Percentiles rank a stretch among this genome's conserved stretches.
These are phyloP conservation scores for Breviolum minutum DNA, from an alignment of 73 alveolate genomes.

Conservation along the genomic window DNA sequence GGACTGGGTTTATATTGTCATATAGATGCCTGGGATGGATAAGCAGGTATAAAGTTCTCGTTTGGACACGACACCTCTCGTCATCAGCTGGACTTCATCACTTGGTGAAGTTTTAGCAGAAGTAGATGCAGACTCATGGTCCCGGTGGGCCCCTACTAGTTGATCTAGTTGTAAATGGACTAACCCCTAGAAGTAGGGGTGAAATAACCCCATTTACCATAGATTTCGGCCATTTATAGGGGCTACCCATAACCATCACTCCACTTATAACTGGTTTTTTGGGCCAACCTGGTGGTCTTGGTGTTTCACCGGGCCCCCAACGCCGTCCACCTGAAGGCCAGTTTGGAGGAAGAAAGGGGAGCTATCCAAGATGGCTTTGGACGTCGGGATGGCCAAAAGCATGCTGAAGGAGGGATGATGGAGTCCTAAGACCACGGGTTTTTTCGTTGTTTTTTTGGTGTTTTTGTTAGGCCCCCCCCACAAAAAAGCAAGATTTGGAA, in stretches of 20 bases:
- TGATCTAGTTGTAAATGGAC: no score
- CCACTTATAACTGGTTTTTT: no score
- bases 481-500: background rate
- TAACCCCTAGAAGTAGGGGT: no score
- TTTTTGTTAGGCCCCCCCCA: background rate
- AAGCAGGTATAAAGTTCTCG: background rate
- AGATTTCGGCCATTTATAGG: no score
- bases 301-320: background rate
- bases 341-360: slow-evolving; percentile 61
- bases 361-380: slow-evolving; percentile 26
- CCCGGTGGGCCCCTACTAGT: no score
- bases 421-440: background rate
- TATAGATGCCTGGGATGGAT: no score
- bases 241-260: no score
- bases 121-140: no score
- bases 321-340: background rate
- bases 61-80: background rate
- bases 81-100: background rate
- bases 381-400: slow-evolving; percentile 1
- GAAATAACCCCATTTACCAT: no score
- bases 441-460: background rate
- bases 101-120: no score
- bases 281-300: no score
- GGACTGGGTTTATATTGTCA: no score
- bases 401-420: background rate